Conservation (phyloP, 306 rosid genomes). For the Prunus salicina region DNA sequence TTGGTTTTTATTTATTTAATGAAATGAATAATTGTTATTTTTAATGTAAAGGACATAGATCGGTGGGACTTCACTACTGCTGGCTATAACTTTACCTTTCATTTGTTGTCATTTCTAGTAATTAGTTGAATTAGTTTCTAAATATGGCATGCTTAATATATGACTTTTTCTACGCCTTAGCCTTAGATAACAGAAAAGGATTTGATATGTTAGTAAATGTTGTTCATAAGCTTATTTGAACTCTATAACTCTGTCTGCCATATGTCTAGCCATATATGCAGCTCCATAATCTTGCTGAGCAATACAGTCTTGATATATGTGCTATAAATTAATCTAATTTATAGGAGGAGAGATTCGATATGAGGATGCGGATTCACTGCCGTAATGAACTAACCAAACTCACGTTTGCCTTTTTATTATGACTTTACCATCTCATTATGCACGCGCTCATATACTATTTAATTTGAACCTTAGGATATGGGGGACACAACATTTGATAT, state of each 20-base stretch:
- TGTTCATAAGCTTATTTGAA: not conserved
- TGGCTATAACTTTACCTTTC: not conserved
- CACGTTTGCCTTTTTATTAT: too few species aligned
- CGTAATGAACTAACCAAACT: too few species aligned
- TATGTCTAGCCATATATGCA: not conserved
- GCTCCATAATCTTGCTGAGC: not conserved
- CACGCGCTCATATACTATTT: too few species aligned
- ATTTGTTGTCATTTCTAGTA: not conserved
- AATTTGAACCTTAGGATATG: too few species aligned
- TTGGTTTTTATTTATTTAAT: not conserved
- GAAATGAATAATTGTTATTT: not conserved
- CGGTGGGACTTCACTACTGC: not conserved
- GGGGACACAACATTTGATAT: slow-evolving; percentile 1
- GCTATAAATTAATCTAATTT: too few species aligned
- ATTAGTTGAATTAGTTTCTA: not conserved
- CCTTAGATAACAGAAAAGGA: not conserved
- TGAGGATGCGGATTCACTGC: too few species aligned
- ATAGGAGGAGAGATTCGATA: too few species aligned
- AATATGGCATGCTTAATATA: not conserved
- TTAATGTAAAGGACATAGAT: not conserved
- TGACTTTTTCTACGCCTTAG: too few species aligned
- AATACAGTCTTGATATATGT: too few species aligned
- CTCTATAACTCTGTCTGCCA: not conserved
- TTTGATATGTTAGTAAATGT: not conserved
- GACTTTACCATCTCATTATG: too few species aligned